Evolutionary conservation across 1,139 yeast species (phyloP), one percentile per base, ranked within the genome.

Genomic region (Saccharomycopsis phalli): DNA sequence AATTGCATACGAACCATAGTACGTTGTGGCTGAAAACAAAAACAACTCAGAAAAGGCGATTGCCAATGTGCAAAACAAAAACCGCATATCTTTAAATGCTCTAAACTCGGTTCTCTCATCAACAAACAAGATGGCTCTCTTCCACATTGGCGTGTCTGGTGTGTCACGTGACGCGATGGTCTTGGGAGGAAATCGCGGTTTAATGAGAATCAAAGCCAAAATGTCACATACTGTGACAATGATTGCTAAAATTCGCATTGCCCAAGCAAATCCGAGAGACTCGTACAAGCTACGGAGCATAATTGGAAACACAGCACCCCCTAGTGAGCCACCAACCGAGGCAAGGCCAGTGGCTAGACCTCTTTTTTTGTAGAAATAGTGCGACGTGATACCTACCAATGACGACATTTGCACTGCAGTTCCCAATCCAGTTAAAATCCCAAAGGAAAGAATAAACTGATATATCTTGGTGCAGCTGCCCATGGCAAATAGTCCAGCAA

Each of bases 251-350:
- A 70, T 61, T 41, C 86, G 60, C 37, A 76, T 65, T 1, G 81
- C 72, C 83, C 84, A 78, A 20, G 63, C 68, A 53, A 65, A 80
- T 2, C 86, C 83, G 18, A 72, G 57, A 25, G 52, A 48, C 0
- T 53, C 58, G 51, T 68, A 69, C 43, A 76, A 58, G 34, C 60
- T 56, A 46, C 72, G 67, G 49, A 76, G 62, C 63, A 74, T 65
- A 18, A 76, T 54, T 0, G 84, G 77, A 55, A 72, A 74, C 2
- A 73, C 58, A 1, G 77, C 63, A 6, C 81, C 81, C 2, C 86
- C 86, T 2, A 74, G 57, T 7, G 77, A 68, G 1, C 81, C 81
- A 2, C 84, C 84, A 18, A 71, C 61, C 1, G 80, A 73, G 2
- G 76, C 78, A 3, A 74, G 51, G 1, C 79, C 75, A 31, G 71